phyloP scores from a whole-genome alignment of 2,329 filamentous ascomycete species.

The Onygenales sp. region DNA sequence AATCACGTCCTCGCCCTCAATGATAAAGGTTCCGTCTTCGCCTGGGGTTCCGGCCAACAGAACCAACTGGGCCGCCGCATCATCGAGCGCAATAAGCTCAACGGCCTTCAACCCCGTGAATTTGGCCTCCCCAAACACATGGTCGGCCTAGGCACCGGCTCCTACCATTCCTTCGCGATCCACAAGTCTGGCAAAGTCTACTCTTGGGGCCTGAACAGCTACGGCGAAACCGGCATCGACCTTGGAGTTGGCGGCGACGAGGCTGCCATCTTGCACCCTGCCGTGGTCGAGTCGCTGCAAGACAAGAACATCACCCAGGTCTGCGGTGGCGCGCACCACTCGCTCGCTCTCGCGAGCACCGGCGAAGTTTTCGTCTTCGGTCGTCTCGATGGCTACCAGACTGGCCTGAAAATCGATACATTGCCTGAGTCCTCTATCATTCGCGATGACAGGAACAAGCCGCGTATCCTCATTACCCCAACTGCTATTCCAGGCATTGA shows the following conservation, averaged over 20 bases:
- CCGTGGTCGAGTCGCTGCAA: conserved; percentile 55
- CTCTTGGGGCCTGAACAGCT: conserved; percentile 82
- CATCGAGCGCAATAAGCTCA: conserved; percentile 48
- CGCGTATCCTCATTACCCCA: conserved; percentile 64
- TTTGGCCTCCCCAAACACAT: conserved; percentile 51
- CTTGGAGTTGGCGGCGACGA: conserved; percentile 57
- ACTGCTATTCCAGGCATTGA: conserved; percentile 51
- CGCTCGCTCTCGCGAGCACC: conserved; percentile 45
- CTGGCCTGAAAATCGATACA: conserved; percentile 49
- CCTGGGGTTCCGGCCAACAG: conserved; percentile 59
- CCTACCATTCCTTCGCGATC: conserved; percentile 74
- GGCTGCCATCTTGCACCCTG: conserved; percentile 63
- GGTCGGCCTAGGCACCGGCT: conserved; percentile 56
- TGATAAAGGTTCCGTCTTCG: conserved; percentile 49
- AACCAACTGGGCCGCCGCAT: conserved; percentile 59
- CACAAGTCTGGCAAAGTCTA: conserved; percentile 60
- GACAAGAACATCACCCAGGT: conserved; percentile 58
- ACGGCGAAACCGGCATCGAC: conserved; percentile 64
- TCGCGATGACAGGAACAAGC: conserved; percentile 53
- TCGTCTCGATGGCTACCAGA: conserved; percentile 49
- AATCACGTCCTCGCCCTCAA: conserved; percentile 52
- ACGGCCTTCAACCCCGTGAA: conserved; percentile 47
- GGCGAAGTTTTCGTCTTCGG: conserved; percentile 53
- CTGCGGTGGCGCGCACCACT: conserved; percentile 68
- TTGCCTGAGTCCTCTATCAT: conserved; percentile 52